Percentiles rank a stretch among this genome's conserved stretches.
phyloP scores from a whole-genome alignment of 495 filamentous ascomycete genomes.

The Thermothielavioides terrestris region DNA sequence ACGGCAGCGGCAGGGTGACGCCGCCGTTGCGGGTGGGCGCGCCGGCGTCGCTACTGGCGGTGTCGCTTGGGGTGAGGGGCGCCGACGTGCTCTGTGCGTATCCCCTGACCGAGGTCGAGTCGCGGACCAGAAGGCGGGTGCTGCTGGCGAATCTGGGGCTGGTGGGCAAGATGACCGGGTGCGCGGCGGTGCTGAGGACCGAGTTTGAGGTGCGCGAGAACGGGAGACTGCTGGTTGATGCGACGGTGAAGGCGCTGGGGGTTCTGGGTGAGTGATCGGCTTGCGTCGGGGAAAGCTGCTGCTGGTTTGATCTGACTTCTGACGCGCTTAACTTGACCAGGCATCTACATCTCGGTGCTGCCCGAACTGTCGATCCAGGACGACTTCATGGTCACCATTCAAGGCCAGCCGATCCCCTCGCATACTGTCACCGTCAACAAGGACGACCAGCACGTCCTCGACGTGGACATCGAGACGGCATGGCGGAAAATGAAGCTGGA shows the following conservation, averaged over 20 bases:
- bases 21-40: constrained; percentile 34
- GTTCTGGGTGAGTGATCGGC: constrained; percentile 50
- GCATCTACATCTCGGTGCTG: constrained; percentile 64
- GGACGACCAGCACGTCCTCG: constrained; percentile 51
- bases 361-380: constrained; percentile 48
- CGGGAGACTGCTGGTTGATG: constrained; percentile 53
- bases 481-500: constrained; percentile 68
- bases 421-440: constrained; percentile 55
- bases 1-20: constrained; percentile 58
- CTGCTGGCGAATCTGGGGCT: constrained; percentile 66
- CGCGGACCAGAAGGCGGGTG: constrained; percentile 31
- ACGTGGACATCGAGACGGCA: constrained; percentile 67
- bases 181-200: constrained; percentile 59
- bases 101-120: constrained; percentile 49
- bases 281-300: background rate
- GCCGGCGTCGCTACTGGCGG: constrained; percentile 40
- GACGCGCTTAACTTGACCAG: constrained; percentile 33
- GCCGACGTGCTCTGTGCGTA: constrained; percentile 80
- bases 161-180: constrained; percentile 81
- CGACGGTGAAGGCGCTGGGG: constrained; percentile 72
- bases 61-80: constrained; percentile 53
- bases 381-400: constrained; percentile 69
- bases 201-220: constrained; percentile 49
- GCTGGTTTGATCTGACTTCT: background rate
- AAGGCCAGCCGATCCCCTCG: constrained; percentile 56